Conservation (phyloP, 192 early-diverging fungal genomes). For the Haplosporangium gracile region DNA sequence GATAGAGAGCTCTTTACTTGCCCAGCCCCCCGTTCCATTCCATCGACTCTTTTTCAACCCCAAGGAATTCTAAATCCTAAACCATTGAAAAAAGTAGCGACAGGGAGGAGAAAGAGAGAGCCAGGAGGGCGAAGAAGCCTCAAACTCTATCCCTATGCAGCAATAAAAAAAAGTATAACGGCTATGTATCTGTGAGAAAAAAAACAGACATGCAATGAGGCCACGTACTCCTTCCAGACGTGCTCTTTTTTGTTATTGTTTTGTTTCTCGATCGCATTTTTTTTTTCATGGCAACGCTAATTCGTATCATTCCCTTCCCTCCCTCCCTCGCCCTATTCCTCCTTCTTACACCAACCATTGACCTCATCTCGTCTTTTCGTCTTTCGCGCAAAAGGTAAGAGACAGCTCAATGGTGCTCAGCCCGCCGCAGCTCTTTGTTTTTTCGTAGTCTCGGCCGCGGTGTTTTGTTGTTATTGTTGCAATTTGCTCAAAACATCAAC, state of each 20-base stretch:
- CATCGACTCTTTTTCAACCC: neutral
- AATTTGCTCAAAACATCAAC: no score
- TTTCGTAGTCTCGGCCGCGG: neutral
- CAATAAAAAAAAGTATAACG: neutral
- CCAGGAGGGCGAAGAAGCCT: neutral
- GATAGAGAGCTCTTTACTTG: neutral
- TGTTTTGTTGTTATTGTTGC: neutral
- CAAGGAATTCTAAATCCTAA: slow-evolving; percentile 2
- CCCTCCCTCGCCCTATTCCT: neutral
- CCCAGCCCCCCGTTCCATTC: neutral
- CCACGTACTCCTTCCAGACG: neutral
- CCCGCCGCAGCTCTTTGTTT: neutral
- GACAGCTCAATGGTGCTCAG: neutral
- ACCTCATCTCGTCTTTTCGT: neutral
- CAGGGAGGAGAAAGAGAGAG: neutral
- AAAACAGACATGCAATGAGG: neutral
- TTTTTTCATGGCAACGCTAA: neutral
- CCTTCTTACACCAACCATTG: neutral
- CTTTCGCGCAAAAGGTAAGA: neutral
- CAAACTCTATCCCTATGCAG: neutral
- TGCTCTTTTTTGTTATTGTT: neutral
- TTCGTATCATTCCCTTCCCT: neutral
- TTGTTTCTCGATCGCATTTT: neutral
- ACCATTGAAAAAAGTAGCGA: neutral
- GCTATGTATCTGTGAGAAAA: neutral